Percentiles rank a stretch among this genome's conserved stretches.
These are phyloP conservation scores for Ochetophila trinervis DNA, from an alignment of 306 rosid genomes.

Conservation along the genomic window DNA sequence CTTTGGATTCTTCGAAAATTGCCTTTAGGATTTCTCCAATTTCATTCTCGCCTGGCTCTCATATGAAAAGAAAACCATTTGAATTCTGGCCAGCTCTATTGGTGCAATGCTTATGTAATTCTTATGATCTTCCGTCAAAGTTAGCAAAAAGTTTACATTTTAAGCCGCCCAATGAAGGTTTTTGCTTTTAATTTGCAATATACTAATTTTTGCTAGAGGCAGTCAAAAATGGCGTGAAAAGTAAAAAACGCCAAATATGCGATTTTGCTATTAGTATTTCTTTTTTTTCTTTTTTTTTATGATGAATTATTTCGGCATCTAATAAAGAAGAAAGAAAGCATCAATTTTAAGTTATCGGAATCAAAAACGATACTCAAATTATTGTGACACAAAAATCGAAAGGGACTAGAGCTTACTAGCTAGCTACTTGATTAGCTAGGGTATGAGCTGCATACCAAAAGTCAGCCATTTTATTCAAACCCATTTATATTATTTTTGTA, in stretches of 20 bases:
- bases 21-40: neutral
- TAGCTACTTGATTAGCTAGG: neutral
- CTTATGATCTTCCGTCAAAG: too few species aligned
- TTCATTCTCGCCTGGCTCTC: neutral
- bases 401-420: neutral
- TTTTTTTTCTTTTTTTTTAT: too few species aligned
- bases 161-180: neutral
- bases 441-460: constrained; percentile 30
- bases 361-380: neutral
- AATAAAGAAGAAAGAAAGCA: neutral
- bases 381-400: neutral
- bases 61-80: too few species aligned
- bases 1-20: constrained; percentile 11
- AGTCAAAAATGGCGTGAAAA: constrained; percentile 12
- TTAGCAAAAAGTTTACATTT: too few species aligned
- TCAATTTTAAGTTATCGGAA: neutral
- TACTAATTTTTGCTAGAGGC: neutral
- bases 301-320: too few species aligned
- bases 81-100: too few species aligned
- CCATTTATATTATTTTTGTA: neutral
- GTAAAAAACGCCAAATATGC: neutral
- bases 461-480: constrained; percentile 33
- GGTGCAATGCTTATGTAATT: too few species aligned
- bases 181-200: too few species aligned
- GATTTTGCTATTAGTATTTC: neutral